Percentiles rank a stretch among this genome's conserved stretches.
phyloP scores from a whole-genome alignment of 2,329 filamentous ascomycete species.

The Colletotrichum orbiculare region DNA sequence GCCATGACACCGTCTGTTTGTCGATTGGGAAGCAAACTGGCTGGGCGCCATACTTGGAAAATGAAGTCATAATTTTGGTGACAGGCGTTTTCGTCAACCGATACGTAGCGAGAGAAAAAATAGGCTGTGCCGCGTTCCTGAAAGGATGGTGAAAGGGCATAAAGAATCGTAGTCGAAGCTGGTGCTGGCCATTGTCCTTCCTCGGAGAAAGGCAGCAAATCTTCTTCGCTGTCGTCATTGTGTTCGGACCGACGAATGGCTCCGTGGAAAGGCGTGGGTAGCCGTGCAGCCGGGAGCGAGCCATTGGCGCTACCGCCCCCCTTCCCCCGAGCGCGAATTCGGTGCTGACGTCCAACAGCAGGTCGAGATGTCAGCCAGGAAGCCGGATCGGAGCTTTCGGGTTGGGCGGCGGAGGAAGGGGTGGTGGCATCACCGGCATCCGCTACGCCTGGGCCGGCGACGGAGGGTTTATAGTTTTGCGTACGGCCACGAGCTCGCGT shows the following conservation, averaged over 20 bases:
- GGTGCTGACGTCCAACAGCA: constrained; percentile 4
- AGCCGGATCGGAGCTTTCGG: constrained; percentile 12
- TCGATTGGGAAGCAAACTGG: constrained; percentile 44
- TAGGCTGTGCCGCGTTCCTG: constrained; percentile 59
- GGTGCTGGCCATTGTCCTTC: constrained; percentile 46
- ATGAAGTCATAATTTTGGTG: constrained; percentile 65
- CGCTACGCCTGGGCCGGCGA: no score
- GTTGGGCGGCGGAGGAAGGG: not conserved
- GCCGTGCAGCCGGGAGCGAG: no score
- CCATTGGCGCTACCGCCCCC: no score
- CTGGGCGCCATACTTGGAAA: constrained; percentile 63
- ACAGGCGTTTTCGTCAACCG: constrained; percentile 55
- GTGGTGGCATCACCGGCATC: no score
- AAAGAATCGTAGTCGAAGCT: constrained; percentile 44
- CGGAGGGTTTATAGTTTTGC: constrained; percentile 39
- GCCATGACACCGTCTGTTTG: constrained; percentile 59
- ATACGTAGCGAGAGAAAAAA: constrained; percentile 64
- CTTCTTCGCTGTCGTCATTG: constrained; percentile 39
- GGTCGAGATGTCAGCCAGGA: constrained; percentile 1
- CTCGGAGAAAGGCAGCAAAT: constrained; percentile 46
- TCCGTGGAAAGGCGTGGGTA: no score
- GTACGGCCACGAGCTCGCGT: constrained; percentile 48
- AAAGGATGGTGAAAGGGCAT: constrained; percentile 47
- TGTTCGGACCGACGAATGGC: not conserved
- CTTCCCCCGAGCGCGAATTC: not conserved